Conservation (phyloP, 345 rosid genomes). For the Camelina hispida region DNA sequence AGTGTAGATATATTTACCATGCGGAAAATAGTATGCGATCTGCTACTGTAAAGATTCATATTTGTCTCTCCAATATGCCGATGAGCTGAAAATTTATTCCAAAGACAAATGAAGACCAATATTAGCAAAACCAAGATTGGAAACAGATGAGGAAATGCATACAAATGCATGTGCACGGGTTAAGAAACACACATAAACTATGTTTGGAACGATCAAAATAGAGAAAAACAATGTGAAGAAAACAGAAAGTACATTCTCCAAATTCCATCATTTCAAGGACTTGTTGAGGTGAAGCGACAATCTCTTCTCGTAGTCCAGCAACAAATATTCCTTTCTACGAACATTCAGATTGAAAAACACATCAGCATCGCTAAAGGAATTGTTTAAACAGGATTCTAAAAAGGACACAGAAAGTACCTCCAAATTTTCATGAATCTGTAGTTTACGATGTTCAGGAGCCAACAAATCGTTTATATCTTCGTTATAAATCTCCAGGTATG, state of each 20-base stretch:
- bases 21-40: constrained; percentile 97
- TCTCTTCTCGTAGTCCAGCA: constrained; percentile 95
- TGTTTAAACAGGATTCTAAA: not conserved
- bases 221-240: not conserved
- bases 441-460: constrained; percentile 90
- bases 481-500: constrained; percentile 93
- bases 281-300: constrained; percentile 91
- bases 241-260: constrained; percentile 70
- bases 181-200: constrained; percentile 3
- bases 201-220: constrained; percentile 11
- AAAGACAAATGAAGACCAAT: constrained; percentile 20
- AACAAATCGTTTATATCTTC: constrained; percentile 92
- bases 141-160: constrained; percentile 3
- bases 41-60: constrained; percentile 87
- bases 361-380: constrained; percentile 17
- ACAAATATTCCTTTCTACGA: constrained; percentile 87
- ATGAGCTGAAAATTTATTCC: constrained; percentile 67
- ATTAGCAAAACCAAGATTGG: not conserved
- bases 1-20: constrained; percentile 61
- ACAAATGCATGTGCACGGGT: constrained; percentile 9
- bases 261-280: constrained; percentile 87
- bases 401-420: constrained; percentile 56
- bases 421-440: constrained; percentile 88
- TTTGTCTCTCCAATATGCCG: constrained; percentile 97
- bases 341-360: constrained; percentile 27